Evolutionary conservation across 148 eudicot species (phyloP).

Genomic region (Mesembryanthemum crystallinum): DNA sequence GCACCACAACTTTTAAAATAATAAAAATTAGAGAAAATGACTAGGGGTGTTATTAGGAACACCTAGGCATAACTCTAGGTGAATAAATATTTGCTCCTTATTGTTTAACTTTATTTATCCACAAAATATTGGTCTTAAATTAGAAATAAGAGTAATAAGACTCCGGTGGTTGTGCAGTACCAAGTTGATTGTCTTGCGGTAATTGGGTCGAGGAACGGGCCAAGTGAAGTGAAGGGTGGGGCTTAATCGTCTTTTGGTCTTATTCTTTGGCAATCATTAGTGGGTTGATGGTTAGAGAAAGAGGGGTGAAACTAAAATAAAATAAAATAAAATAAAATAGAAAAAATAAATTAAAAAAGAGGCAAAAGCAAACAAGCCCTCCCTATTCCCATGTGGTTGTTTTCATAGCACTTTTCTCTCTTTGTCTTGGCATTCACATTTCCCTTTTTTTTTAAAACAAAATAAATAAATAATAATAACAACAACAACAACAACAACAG

Average conservation of each 20-base stretch:
- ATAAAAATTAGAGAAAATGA: too few relatives aligned
- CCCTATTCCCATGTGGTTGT: slow-evolving; percentile 11
- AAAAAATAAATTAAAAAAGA: not conserved
- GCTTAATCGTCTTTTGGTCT: slow-evolving; percentile 21
- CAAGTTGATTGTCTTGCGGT: too few relatives aligned
- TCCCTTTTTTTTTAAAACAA: slow-evolving; percentile 7
- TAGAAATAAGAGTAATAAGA: too few relatives aligned
- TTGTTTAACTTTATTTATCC: too few relatives aligned
- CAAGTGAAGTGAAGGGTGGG: slow-evolving; percentile 9
- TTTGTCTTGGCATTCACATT: not conserved
- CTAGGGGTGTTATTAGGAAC: too few relatives aligned
- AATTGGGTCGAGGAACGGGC: not conserved
- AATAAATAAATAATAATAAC: too few relatives aligned
- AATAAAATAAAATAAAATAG: not conserved
- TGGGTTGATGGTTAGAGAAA: not conserved
- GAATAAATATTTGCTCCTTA: too few relatives aligned
- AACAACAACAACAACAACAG: not conserved
- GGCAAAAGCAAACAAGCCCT: not conserved
- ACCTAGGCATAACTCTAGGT: too few relatives aligned
- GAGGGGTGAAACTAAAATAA: too few relatives aligned
- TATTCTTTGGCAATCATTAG: slow-evolving; percentile 18
- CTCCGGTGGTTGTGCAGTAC: too few relatives aligned
- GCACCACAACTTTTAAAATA: too few relatives aligned
- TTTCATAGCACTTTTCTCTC: slow-evolving; percentile 10
- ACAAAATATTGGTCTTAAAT: too few relatives aligned